Evolutionary conservation across 306 rosid genomes (phyloP), one percentile per base, ranked within the genome.

Genomic region (Dalbergia oliveri): DNA sequence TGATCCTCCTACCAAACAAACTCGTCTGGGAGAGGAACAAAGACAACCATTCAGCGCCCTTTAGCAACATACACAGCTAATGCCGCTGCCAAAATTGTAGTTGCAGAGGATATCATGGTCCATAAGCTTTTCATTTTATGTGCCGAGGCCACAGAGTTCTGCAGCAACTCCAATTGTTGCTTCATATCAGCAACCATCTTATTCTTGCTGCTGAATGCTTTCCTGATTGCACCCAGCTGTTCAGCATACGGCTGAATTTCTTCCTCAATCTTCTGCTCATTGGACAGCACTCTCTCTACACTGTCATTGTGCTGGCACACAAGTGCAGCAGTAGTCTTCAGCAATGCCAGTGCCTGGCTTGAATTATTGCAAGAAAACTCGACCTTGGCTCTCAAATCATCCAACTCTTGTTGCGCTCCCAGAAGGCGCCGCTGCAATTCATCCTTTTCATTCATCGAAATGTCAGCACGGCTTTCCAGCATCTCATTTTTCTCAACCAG

Each of bases 1-100:
- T 79, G 81, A 69, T 77, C 65, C 80, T 50, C 56, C 61, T 69
- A 72, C 73, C 19, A 72, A 66, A 51, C 54, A 68, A 66, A 72
- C 83, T 21, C 7, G 39, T 77, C 62, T 59, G 21, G 66, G 54
- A 26, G 79, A 78, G 68, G 16, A 64, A 83, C 76, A 79, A 53
- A 67, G 78, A 10, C 15, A 44, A 56, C 50, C n/a, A 4, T 75
- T 93, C 82, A 91, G 88, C 85, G 93, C 2, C 87, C 88, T 86
- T 72, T 93, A 21, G 94, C 86, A 77, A 82, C 89, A 80, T 93
- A 89, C 5, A 92, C 88, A 79, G 90, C 81, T 5, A 93, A 83
- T 0, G 84, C 96, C n/a, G 94, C 97, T 37, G 89, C 97, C 39
- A 93, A 31, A 60, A 90, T 41, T 39, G 97, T 84, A 49, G 94